Conservation (phyloP, 129 eudicot species). For the Glebionis coronaria region DNA sequence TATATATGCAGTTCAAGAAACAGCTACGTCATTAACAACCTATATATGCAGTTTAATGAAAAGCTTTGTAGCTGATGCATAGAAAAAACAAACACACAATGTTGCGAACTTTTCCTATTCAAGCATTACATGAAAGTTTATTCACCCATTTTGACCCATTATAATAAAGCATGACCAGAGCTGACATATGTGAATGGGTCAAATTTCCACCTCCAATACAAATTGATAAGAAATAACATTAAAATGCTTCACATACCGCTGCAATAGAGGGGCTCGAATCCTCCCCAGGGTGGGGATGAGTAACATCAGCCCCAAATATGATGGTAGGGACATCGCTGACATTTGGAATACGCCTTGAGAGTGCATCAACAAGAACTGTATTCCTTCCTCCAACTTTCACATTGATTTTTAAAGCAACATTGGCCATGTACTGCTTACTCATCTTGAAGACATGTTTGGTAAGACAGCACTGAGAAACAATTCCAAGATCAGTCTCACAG, state of each 20-base stretch:
- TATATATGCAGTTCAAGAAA: constrained; percentile 29
- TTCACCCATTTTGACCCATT: no score
- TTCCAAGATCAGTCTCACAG: constrained; percentile 93
- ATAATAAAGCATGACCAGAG: no score
- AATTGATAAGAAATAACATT: background rate
- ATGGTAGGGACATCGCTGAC: constrained; percentile 95
- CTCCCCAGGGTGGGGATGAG: constrained; percentile 91
- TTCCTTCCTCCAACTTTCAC: constrained; percentile 96
- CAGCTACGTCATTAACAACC: constrained; percentile 29
- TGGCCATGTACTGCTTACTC: constrained; percentile 80
- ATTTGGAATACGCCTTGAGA: constrained; percentile 77
- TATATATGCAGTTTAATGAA: constrained; percentile 29
- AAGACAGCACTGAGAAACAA: constrained; percentile 86
- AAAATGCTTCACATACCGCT: constrained; percentile 48
- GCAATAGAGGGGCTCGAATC: constrained; percentile 94
- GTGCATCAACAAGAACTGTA: constrained; percentile 80
- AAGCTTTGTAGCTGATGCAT: background rate
- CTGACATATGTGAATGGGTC: no score
- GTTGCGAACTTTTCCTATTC: no score
- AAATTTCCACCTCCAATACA: no score
- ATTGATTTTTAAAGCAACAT: constrained; percentile 82
- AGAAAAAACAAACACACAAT: no score
- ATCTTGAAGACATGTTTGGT: constrained; percentile 83
- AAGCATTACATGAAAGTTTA: no score
- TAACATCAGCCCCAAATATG: constrained; percentile 90